Evolutionary conservation across 1,284 basidiomycete genomes (phyloP), one percentile per base, ranked within the genome.

Genomic region (Rhizopogon parksii): DNA sequence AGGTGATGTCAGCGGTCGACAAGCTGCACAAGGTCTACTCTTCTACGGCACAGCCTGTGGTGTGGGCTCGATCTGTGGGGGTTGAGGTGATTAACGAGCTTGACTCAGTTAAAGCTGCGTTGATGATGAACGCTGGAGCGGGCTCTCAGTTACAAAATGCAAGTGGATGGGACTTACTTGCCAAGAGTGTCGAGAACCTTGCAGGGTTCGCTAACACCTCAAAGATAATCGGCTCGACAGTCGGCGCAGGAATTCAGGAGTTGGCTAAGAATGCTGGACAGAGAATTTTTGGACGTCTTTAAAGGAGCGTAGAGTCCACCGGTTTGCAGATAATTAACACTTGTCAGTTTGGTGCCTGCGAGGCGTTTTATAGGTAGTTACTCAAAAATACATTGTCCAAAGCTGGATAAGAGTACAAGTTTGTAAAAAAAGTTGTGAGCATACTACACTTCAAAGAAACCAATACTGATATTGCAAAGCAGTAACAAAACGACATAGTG

Each of bases 81-180:
- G 66, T 96, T n/a, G 93, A 96, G 61, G 82, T 95, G 7, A 62
- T 96, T 40, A 95, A 97, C 62, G 93, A 97, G 68, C 68, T 95
- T 17, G 86, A 88, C 54, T 73, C 80, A 0, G 60, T 96, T 55
- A 96, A 96, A 70, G 78, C 80, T 5, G 82, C 85, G 1, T 68
- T 96, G 24, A 93, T 96, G 89, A 76, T 83, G 61, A 74, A 77
- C 17, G 93, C 90, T 3, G 93, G 93, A 19, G 79, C 74, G 12
- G 56, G 56, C 3, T 43, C 42, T 43, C 47, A 52, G 15, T 51
- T 17, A 30, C 39, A 40, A 17, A 40, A 47, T 7, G 36, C 43
- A 27, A 51, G 60, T n/a, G 53, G 58, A 11, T 71, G 65, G 69
- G 56, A 61, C 15, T 47, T 68, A 12, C 66, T 68, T 47, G 71